Percentiles rank a stretch among this genome's conserved stretches.
Evolutionary conservation across 1,139 yeast species (phyloP).

Genomic region (Taiozyma sp.): DNA sequence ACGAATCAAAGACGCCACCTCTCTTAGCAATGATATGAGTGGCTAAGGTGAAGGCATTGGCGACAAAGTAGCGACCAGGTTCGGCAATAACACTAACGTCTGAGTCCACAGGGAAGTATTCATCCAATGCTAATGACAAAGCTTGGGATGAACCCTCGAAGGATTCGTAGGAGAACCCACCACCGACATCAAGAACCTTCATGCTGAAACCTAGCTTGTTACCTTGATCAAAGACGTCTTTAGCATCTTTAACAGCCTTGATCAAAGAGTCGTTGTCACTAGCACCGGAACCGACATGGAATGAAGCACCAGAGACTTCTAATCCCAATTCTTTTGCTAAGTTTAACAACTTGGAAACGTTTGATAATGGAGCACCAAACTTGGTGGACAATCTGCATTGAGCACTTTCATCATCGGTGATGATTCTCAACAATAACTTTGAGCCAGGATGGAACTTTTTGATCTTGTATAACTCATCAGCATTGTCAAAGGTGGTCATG

Average conservation of each 20-base stretch:
- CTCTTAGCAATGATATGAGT: conserved; percentile 84
- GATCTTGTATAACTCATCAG: conserved; percentile 78
- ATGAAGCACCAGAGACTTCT: conserved; percentile 78
- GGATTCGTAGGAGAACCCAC: conserved; percentile 76
- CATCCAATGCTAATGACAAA: conserved; percentile 51
- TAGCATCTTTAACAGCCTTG: conserved; percentile 72
- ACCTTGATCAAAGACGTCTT: conserved; percentile 54
- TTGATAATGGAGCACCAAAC: conserved; percentile 72
- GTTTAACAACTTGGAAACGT: conserved; percentile 53
- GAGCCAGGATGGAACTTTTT: conserved; percentile 63
- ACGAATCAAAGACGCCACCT: conserved; percentile 30
- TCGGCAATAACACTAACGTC: conserved; percentile 74
- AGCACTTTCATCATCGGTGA: conserved; percentile 88
- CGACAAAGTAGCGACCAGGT: conserved; percentile 90
- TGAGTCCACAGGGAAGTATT: conserved; percentile 47
- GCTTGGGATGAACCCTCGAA: conserved; percentile 61
- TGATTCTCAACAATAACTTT: conserved; percentile 70
- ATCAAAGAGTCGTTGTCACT: conserved; percentile 64
- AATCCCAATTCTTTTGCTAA: conserved; percentile 60
- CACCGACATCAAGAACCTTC: conserved; percentile 80
- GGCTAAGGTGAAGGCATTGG: conserved; percentile 83
- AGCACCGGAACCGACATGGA: conserved; percentile 96
- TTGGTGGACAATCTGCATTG: conserved; percentile 85
- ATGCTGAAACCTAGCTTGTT: conserved; percentile 41
- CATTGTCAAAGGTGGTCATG: conserved; percentile 87